These are phyloP conservation scores for Parascedosporium putredinis DNA, from an alignment of 2,329 filamentous ascomycete species.

Conservation along the genomic window DNA sequence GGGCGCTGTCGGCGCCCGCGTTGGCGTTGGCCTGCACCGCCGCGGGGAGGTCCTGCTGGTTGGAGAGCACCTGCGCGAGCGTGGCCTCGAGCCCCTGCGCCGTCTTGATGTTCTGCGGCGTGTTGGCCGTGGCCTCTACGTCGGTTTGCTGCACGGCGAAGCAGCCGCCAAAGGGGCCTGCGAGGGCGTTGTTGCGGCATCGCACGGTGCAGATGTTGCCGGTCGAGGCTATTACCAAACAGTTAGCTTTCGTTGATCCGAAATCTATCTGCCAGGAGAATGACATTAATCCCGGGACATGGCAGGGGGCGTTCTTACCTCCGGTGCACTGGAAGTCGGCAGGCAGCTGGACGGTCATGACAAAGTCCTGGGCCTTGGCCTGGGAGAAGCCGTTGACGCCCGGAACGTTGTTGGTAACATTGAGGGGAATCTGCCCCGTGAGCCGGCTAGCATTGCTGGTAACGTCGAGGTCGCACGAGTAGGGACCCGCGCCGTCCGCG, in stretches of 20 bases:
- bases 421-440: slow-evolving; percentile 33
- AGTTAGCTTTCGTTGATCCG: background rate
- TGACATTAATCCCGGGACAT: no score
- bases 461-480: slow-evolving; percentile 41
- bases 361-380: slow-evolving; percentile 43
- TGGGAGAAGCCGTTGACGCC: slow-evolving; percentile 47
- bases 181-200: slow-evolving; percentile 48
- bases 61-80: slow-evolving; percentile 35
- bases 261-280: no score
- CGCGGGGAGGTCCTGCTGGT: slow-evolving; percentile 37
- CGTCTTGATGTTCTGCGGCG: slow-evolving; percentile 34
- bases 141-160: slow-evolving; percentile 44
- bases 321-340: slow-evolving; percentile 36
- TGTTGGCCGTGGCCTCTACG: slow-evolving; percentile 28
- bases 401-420: slow-evolving; percentile 48
- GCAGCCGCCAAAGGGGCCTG: slow-evolving; percentile 48
- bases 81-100: slow-evolving; percentile 33
- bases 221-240: slow-evolving; percentile 28
- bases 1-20: slow-evolving; percentile 20
- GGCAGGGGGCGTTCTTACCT: slow-evolving; percentile 27
- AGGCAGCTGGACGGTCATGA: slow-evolving; percentile 44
- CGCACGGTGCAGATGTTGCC: slow-evolving; percentile 49
- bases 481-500: slow-evolving; percentile 44
- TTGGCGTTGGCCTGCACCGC: slow-evolving; percentile 31
- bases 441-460: slow-evolving; percentile 32